These are phyloP conservation scores for Monilinia vaccinii-corymbosi DNA, from an alignment of 2,329 filamentous ascomycete genomes.

Conservation along the genomic window DNA sequence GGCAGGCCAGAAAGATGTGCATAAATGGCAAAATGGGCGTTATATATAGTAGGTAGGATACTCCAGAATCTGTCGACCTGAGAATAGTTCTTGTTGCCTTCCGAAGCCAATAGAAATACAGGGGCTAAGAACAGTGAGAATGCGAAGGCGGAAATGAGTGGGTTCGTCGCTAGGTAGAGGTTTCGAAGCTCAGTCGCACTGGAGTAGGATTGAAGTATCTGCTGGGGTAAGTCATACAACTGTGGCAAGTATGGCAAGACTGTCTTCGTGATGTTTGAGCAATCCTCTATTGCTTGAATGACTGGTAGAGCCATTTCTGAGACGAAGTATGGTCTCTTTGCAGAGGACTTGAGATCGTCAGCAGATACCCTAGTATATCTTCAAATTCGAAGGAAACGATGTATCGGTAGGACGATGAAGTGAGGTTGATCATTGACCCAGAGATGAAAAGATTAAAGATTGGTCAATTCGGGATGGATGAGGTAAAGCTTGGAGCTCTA, in stretches of 20 bases:
- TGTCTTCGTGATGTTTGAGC: conserved; percentile 64
- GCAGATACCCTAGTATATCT: background rate
- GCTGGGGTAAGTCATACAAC: conserved; percentile 59
- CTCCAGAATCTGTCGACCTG: conserved; percentile 93
- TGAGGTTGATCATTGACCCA: background rate
- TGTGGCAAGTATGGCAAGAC: conserved; percentile 67
- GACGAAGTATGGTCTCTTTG: background rate
- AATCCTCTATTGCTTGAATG: conserved; percentile 63
- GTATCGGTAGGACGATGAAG: background rate
- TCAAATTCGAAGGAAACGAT: background rate
- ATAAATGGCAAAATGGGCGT: conserved; percentile 77
- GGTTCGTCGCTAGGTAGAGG: conserved; percentile 79
- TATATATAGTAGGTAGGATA: conserved; percentile 77
- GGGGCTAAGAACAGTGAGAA: conserved; percentile 62
- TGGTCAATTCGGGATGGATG: background rate
- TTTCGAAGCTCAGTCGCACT: conserved; percentile 54
- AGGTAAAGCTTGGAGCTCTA: background rate
- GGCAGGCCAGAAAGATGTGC: conserved; percentile 65
- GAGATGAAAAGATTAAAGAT: background rate
- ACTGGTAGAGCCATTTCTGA: conserved; percentile 55
- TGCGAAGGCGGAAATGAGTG: conserved; percentile 65
- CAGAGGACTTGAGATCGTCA: background rate
- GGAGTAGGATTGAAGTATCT: conserved; percentile 49
- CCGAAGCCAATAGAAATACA: conserved; percentile 66
- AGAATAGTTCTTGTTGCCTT: conserved; percentile 91